Evolutionary conservation across 2,329 filamentous ascomycete genomes (phyloP), one percentile per base, ranked within the genome.

Genomic region (Xylariaceae sp.): DNA sequence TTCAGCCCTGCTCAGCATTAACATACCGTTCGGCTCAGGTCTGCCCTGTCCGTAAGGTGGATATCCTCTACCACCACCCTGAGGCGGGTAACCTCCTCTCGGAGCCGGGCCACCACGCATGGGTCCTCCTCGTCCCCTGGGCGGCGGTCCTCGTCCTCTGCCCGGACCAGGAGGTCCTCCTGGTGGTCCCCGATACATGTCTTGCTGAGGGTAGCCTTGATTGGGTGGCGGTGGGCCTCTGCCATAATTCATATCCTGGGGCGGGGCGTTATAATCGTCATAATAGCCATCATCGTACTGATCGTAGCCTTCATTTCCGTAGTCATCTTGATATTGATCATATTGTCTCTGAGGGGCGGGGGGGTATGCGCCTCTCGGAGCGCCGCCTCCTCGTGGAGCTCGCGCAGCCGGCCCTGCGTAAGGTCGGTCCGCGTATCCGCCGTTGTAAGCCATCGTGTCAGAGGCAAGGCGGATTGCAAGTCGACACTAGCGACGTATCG

Each of bases 361-460:
- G 2, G 59, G 60, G 44, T 62, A 64, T 18, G 45, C 44, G 45
- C 59, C 61, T 50, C 61, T 55, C n/a, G 54, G 60, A 14, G 5
- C 33, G 12, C 55, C 58, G 32, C 59, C 58, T 15, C 61, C 52
- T 39, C 54, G 61, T 31, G 70, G 69, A 42, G 58, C 62, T 47
- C 71, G 72, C 40, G 70, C 69, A 45, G 70, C 73, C 31, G 69
- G 71, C 35, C 74, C 75, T 53, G 68, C 71, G 59, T 79, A 78
- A n/a, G 72, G 71, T 49, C 74, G 73, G 27, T 70, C 68, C 49
- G 69, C 68, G 52, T 75, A 78, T 53, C 68, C 72, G 53, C 69
- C 71, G 54, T 78, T 73, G 60, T 79, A 80, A 41, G 77, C 74
- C 78, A 81, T 81, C 14, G 55, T 56, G 27, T 41, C 30, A 43